Evolutionary conservation across 805 yeast species (phyloP).

Genomic region (Naumovozyma castellii): DNA sequence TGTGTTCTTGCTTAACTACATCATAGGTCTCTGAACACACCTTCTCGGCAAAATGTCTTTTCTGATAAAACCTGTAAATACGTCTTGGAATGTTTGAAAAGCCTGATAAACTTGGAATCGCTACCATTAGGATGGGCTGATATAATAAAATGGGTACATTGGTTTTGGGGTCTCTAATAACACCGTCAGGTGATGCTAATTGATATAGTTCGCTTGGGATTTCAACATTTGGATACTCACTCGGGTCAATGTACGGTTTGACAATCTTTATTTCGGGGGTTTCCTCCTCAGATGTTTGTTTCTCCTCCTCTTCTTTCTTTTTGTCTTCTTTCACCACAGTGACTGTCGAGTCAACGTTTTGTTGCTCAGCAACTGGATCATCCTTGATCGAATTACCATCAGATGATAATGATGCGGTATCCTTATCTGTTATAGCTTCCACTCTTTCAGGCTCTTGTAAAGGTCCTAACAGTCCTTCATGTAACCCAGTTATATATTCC

Average conservation of each 20-base stretch:
- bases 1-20: slow-evolving; percentile 37
- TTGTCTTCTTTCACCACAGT: slow-evolving; percentile 9
- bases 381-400: background rate
- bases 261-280: slow-evolving; percentile 32
- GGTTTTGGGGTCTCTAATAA: slow-evolving; percentile 25
- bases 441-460: slow-evolving; percentile 40
- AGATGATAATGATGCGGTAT: no score
- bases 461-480: slow-evolving; percentile 93
- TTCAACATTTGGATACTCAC: slow-evolving; percentile 43
- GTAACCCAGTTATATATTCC: slow-evolving; percentile 82
- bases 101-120: slow-evolving; percentile 73
- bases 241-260: slow-evolving; percentile 53
- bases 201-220: slow-evolving; percentile 55
- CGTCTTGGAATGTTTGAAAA: slow-evolving; percentile 68
- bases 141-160: slow-evolving; percentile 51
- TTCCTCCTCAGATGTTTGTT: slow-evolving; percentile 5
- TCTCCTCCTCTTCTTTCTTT: slow-evolving; percentile 8
- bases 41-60: slow-evolving; percentile 59
- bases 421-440: slow-evolving; percentile 5
- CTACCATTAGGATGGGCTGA: slow-evolving; percentile 69
- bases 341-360: slow-evolving; percentile 2
- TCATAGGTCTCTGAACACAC: slow-evolving; percentile 50
- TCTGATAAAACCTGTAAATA: slow-evolving; percentile 67
- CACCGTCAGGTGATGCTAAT: slow-evolving; percentile 8
- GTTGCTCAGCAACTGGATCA: background rate